Evolutionary conservation across 768 basidiomycete species (phyloP), one percentile per base, ranked within the genome.

Genomic region (Collybia nuda): DNA sequence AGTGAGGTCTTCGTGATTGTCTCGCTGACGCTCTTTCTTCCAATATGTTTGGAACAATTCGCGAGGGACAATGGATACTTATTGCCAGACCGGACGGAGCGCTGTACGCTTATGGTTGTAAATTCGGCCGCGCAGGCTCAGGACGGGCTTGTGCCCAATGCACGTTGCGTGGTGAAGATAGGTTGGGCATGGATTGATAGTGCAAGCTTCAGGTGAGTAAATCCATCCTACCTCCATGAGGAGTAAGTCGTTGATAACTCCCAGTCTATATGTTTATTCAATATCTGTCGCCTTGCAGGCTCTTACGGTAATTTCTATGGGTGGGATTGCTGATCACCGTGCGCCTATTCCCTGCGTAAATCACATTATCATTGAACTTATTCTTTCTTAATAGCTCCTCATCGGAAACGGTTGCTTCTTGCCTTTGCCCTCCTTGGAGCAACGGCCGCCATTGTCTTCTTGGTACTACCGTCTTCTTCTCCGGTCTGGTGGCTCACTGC

Each of bases 301-400:
- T 0, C 60, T 98, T n/a, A 91, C 88, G 0, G 93, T 99, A 35
- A 93, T 99, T 48, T 94, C 95, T 5, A 90, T 97, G 78, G 92
- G 93, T 6, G 84, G 84, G 14, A 85, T 96, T 48, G 96, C 95
- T 1, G 93, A 98, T 68, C 83, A 90, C 54, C 85, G 93, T 95
- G 58, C 51, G 89, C 75, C 38, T 37, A 28, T 19, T 44, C 24
- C 19, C 32, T 32, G 6, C 9, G 2, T 11, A 11, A 32, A 6
- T 32, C 32, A 5, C 14, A 11, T 32, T 14, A 32, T 14, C 7
- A 28, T 28, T 28, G 28, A 28, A n/a, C n/a, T 40, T n/a, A 7
- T 4, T 7, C 44, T 55, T 28, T 12, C 51, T 32, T 28, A 35
- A 8, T 48, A 73, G 66, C 74, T 73, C 87, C 80, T 2, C 83